Base-by-base conservation (phyloP, 1,284 basidiomycete genomes). In the Volvariella volvacea region DNA sequence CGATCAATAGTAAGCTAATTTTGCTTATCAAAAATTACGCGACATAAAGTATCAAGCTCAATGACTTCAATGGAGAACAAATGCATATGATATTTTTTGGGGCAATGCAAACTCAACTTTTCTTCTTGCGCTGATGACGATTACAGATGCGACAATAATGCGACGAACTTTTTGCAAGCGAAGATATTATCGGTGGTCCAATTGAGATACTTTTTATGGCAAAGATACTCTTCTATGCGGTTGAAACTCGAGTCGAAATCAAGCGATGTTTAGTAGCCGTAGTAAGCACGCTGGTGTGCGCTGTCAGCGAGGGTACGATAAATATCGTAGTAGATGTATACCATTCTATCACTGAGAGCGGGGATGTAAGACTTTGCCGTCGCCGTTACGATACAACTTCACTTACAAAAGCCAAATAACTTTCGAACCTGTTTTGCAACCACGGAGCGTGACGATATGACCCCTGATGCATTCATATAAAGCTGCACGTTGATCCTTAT, bases 361-460 rank as follows among this genome's bases (percentile, higher is more conserved):
- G 17, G 31, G 22, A 6, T 45, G 49, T 60, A 32, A 54, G 43
- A 15, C 39, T 40, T 30, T 28, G 25, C 19, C 19, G 16, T 31
- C 16, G 15, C 9, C 34, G 9, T 39, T 12, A 38, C 21, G 50
- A 28, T 32, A 33, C 21, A 39, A 40, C 21, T 9, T 4, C 6
- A 76, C 85, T 50, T 63, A 88, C 85, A 90, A 90, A 41, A 90
- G 70, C 88, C 87, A 90, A 56, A 89, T 89, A 53, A 89, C 85
- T 56, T 88, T 88, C 0, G 87, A 89, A 20, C 87, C 87, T 1
- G 88, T 88, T 68, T 89, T 89, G 59, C 86, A 89, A 21, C 87
- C 87, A 25, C 88, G 78, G 19, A 90, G 69, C 12, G 88, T 90
- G 41, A 90, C 87, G 48, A 89, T 87, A 54, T 90, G 88, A 1